These are phyloP conservation scores for Mollisia scopiformis DNA, from an alignment of 2,329 filamentous ascomycete genomes.

Conservation along the genomic window DNA sequence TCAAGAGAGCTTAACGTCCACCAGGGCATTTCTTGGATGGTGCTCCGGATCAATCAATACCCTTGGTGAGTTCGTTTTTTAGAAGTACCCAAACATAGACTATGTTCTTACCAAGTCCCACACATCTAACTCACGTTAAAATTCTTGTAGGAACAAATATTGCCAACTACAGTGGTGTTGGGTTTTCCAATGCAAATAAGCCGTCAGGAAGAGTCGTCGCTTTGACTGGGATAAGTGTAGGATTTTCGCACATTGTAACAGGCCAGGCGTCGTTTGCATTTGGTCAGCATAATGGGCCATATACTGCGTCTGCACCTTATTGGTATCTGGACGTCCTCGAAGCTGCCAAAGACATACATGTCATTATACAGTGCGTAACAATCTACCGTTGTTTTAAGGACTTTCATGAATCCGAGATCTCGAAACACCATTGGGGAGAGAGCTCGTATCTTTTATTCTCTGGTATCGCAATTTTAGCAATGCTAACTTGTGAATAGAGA, in stretches of 20 bases:
- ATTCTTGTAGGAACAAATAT: neutral
- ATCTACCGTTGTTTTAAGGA: too few species aligned
- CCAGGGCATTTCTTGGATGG: slow-evolving; percentile 10
- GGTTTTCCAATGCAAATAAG: neutral
- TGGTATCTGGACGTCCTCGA: slow-evolving; percentile 1
- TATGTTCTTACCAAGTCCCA: neutral
- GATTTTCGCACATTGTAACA: neutral
- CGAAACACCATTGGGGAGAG: too few species aligned
- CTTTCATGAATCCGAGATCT: too few species aligned
- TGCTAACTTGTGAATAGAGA: too few species aligned
- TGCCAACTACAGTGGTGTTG: neutral
- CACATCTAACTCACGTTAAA: neutral
- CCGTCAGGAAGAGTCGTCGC: neutral
- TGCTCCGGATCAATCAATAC: neutral
- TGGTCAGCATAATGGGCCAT: slow-evolving; percentile 1
- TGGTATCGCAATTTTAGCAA: too few species aligned
- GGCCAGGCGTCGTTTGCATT: neutral
- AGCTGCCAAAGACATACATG: slow-evolving; percentile 1
- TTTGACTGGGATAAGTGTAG: neutral
- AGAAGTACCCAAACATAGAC: neutral
- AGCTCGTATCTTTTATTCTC: too few species aligned
- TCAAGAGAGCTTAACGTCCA: neutral
- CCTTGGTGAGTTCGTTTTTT: slow-evolving; percentile 3
- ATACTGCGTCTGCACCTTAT: neutral
- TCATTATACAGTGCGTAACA: slow-evolving; percentile 1